Base-by-base conservation (phyloP, 805 yeast genomes). In the Sungouiozyma intestinalis region DNA sequence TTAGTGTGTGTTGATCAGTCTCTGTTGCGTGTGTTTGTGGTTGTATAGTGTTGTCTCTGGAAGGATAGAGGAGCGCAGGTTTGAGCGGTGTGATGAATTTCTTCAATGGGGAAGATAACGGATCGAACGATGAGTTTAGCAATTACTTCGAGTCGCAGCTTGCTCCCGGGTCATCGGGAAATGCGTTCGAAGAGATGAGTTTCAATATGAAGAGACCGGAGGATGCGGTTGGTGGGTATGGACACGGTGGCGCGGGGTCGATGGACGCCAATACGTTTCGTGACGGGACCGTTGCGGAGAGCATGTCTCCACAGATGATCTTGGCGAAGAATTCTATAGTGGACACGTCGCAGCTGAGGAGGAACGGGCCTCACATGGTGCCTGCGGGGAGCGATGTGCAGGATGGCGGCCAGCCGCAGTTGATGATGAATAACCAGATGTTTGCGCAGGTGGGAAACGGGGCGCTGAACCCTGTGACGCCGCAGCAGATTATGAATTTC, bases 281-380 rank as follows among this genome's bases (percentile, higher is more conserved):
- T 19, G 5, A 18, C 11, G 16, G 16, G 21, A 9, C 9, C 33
- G 16, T 16, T 2, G 44, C 33, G 2, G 43, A 39, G 2, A 47
- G 45, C 36, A 27, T 61, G 20, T 57, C 64, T 9, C 65, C 65
- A 13, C 65, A 61, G 33, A 63, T 55, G 3, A 60, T 60, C 9
- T 43, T 60, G 43, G 57, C 58, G 36, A 53, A 54, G 39, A 57
- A 58, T 38, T 50, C 57, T 14, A 43, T 47, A 17, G 29, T 24
- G 41, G 57, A 35, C 34, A 51, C 43, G 43, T 53, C 38, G 50
- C 61, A 36, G 49, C 47, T 38, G 46, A 49, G 58, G 3, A 46
- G 50, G 41, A 49, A 53, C 4, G 56, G 56, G 18, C 56, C n/a
- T n/a, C n/a, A n/a, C n/a, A n/a, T n/a, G n/a, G n/a, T n/a, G n/a